Base-by-base conservation (phyloP, 495 filamentous ascomycete genomes). In the Bacidia gigantensis region DNA sequence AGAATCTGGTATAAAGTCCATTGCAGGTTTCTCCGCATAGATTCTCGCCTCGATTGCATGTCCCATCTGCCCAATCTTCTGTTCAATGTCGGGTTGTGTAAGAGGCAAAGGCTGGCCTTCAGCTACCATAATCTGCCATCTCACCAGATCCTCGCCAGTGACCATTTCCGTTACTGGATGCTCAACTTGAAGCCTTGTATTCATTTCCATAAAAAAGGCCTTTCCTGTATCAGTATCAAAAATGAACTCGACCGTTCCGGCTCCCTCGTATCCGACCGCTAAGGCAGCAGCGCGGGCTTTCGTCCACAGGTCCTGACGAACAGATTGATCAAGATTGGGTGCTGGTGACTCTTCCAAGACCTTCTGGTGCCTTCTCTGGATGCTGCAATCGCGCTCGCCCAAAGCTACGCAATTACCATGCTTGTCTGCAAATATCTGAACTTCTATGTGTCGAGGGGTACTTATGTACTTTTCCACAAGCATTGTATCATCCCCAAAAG, bases 151-250 rank as follows among this genome's bases (percentile, higher is more conserved):
- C 56, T 89, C 84, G 14, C 89, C 90, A 12, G 89, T 96, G 26
- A 97, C 84, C 82, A 89, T 92, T 67, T 99, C 92, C 2, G 87
- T 97, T 20, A 97, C 92, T 9, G 92, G 93, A 59, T 99, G 92
- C 66, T 98, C 92, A 21, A 98, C 92, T 64, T 98, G 92, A 9
- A 98, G 73, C 48, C 92, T 77, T 0, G 92, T 96, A 68, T 98
- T 98, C 92, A 97, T 97, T 68, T 98, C 92, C 92, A 98, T 97
- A 68, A 99, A 99, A 72, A 87, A 99, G 67, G 97, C 97, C 42
- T 89, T 75, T 7, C 84, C 86, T 0, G 82, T 83, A 54, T 96
- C 93, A 60, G 92, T 93, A 70, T 99, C 93, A 52, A 99, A 89
- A 53, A 99, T 99, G 65, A 96, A 98, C 64, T 99, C 92, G 3